Conservation (phyloP, 495 filamentous ascomycete genomes). For the Elaphomyces granulatus region DNA sequence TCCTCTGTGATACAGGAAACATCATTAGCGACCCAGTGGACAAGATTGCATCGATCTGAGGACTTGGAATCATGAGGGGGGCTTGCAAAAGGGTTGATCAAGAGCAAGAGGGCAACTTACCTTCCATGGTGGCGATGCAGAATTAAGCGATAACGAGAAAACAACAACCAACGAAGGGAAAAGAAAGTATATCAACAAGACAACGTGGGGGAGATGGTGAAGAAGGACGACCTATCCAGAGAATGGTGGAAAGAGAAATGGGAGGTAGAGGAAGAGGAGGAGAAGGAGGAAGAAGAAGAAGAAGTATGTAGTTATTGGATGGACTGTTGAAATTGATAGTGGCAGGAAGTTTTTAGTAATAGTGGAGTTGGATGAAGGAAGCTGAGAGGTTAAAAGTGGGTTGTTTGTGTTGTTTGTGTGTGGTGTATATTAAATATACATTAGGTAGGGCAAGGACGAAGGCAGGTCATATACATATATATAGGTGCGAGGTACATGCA, state of each 20-base stretch:
- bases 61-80: slow-evolving; percentile 7
- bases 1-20: slow-evolving; percentile 57
- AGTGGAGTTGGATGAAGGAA: too few relatives aligned
- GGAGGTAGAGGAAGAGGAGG: slow-evolving; percentile 10
- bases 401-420: too few relatives aligned
- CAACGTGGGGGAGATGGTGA: slow-evolving; percentile 20
- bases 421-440: too few relatives aligned
- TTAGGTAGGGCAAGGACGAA: too few relatives aligned
- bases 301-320: slow-evolving; percentile 13
- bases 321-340: too few relatives aligned
- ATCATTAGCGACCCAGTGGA: slow-evolving; percentile 35
- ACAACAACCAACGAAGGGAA: too few relatives aligned
- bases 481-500: too few relatives aligned
- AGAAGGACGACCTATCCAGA: slow-evolving; percentile 19
- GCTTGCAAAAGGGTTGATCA: slow-evolving; percentile 24
- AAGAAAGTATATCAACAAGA: slow-evolving; percentile 26
- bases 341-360: too few relatives aligned
- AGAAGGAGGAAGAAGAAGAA: slow-evolving; percentile 9
- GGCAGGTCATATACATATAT: too few relatives aligned
- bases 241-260: slow-evolving; percentile 16
- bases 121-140: slow-evolving; percentile 55
- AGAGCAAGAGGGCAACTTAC: slow-evolving; percentile 37
- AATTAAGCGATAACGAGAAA: slow-evolving; percentile 15
- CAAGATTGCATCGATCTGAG: slow-evolving; percentile 7
- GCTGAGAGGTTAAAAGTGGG: too few relatives aligned